Evolutionary conservation across 2,329 filamentous ascomycete genomes (phyloP).

Genomic region (Beauveria asiatica): DNA sequence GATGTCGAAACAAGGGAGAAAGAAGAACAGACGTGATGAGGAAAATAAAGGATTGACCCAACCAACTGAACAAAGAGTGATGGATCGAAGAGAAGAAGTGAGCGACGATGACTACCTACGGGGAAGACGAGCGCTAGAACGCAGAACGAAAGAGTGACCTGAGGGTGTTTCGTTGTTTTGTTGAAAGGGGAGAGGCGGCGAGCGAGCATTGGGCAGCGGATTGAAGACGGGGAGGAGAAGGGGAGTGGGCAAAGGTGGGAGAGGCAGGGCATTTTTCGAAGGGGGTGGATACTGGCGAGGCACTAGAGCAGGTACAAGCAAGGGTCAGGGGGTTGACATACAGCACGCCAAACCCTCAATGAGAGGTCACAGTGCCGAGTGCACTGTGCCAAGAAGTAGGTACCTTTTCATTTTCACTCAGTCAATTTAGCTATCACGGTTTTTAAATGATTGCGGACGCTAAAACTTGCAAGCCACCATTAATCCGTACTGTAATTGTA

Average conservation of each 20-base stretch:
- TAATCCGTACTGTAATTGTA: no score
- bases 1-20: not conserved
- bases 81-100: conserved; percentile 9
- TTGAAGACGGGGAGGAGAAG: conserved; percentile 12
- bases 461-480: no score
- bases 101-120: conserved; percentile 8
- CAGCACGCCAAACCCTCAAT: not conserved
- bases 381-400: not conserved
- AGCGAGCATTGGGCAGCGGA: not conserved
- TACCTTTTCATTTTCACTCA: not conserved
- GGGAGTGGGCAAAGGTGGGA: conserved; percentile 18
- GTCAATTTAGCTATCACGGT: conserved; percentile 13
- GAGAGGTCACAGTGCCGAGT: not conserved
- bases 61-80: conserved; percentile 4
- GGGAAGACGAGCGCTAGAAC: conserved; percentile 6
- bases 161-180: conserved; percentile 25
- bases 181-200: conserved; percentile 26
- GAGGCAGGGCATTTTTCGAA: conserved; percentile 15
- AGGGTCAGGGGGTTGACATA: not conserved
- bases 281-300: not conserved
- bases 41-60: conserved; percentile 10
- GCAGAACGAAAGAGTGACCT: conserved; percentile 12
- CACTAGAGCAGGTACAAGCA: not conserved
- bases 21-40: conserved; percentile 6
- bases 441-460: no score